Evolutionary conservation across 2,329 filamentous ascomycete species (phyloP).

Genomic region (Fusarium camptoceras): DNA sequence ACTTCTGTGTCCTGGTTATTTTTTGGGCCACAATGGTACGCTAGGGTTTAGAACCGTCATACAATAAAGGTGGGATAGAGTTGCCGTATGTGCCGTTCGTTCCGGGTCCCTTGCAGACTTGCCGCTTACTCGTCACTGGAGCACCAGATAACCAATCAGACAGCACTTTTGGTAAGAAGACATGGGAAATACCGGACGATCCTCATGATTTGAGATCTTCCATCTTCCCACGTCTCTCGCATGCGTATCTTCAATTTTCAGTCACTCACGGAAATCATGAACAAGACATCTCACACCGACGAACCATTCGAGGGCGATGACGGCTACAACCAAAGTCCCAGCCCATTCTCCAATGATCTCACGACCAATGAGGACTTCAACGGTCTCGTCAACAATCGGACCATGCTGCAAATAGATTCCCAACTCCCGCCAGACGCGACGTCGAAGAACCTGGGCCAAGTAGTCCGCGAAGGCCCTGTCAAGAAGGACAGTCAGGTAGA

Average conservation of each 20-base stretch:
- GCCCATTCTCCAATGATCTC: conserved; percentile 20
- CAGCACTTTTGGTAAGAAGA: neutral
- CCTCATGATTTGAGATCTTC: neutral
- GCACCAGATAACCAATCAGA: neutral
- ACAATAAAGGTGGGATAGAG: neutral
- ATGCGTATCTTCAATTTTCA: neutral
- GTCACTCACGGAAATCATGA: conserved; percentile 9
- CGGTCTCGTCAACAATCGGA: conserved; percentile 1
- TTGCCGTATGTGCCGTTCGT: neutral
- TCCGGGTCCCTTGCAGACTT: neutral
- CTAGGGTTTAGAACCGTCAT: too few species aligned
- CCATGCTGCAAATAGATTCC: neutral
- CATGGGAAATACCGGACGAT: neutral
- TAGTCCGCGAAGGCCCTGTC: neutral
- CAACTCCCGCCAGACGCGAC: neutral
- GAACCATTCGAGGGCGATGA: conserved; percentile 30
- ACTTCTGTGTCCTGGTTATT: too few species aligned
- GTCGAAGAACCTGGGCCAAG: neutral
- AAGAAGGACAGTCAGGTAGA: too few species aligned
- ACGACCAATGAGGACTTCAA: conserved; percentile 36
- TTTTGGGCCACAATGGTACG: too few species aligned
- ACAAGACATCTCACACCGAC: conserved; percentile 34
- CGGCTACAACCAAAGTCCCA: conserved; percentile 34
- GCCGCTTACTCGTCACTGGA: neutral
- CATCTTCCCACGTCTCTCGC: neutral